Conservation (phyloP, 345 rosid genomes). For the Citrus australasica region DNA sequence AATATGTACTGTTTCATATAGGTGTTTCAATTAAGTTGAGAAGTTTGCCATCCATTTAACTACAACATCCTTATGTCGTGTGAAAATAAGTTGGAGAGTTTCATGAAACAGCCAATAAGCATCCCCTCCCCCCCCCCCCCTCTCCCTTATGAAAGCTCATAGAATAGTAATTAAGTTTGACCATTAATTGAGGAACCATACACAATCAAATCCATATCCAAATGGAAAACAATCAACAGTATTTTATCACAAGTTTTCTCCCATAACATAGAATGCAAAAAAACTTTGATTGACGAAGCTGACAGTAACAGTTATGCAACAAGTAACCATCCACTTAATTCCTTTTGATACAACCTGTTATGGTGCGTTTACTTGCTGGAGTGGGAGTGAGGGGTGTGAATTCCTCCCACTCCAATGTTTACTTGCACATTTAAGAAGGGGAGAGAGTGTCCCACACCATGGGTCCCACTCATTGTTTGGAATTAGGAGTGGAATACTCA, state of each 20-base stretch:
- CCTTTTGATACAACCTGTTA: not conserved
- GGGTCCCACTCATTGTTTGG: too few relatives aligned
- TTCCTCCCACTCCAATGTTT: too few relatives aligned
- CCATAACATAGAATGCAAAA: not conserved
- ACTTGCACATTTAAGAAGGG: too few relatives aligned
- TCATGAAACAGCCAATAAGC: slow-evolving; percentile 1
- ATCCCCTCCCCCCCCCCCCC: not conserved
- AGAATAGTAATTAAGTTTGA: not conserved
- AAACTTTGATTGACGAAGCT: not conserved
- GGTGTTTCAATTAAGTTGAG: not conserved
- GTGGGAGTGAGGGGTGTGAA: too few relatives aligned
- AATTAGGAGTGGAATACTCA: too few relatives aligned
- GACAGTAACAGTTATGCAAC: not conserved
- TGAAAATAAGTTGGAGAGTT: not conserved
- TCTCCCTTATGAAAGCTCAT: not conserved
- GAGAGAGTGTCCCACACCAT: too few relatives aligned
- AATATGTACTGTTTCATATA: not conserved
- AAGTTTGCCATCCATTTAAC: not conserved
- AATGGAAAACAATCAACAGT: not conserved
- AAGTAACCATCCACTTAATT: not conserved
- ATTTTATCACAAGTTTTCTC: not conserved
- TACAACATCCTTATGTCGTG: not conserved
- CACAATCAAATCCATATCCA: not conserved
- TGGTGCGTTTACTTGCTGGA: too few relatives aligned
- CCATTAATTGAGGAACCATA: not conserved